Evolutionary conservation across 768 basidiomycete species (phyloP), one percentile per base, ranked within the genome.

Genomic region (Mycena kentingensis): DNA sequence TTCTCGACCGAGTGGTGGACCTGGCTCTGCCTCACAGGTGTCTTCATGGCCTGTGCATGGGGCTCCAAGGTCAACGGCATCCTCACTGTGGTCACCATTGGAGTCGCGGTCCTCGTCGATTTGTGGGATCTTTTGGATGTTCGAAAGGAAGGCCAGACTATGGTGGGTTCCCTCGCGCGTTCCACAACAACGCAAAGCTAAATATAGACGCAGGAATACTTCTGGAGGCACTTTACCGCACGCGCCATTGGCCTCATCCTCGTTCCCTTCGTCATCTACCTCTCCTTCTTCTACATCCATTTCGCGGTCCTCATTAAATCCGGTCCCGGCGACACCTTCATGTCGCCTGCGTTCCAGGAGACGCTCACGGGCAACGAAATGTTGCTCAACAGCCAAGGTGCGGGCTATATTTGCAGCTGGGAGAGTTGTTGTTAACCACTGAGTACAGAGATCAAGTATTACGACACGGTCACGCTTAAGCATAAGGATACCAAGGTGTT

Each of bases 331-430:
- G 97, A 98, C 65, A 77, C 79, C 32, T 99, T 98, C 76, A 98
- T 98, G 97, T 93, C 90, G 66, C 95, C 97, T 5, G 87, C 85
- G 4, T 99, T 99, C 83, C 97, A 99, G 71, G 94, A 98, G 73
- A 97, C 94, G 16, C 76, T 99, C 45, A 70, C 77, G 19, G 94
- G 93, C 26, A 99, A 97, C 60, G 94, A 98, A 64, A 77, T 99
- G 70, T 72, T 98, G 51, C 67, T 98, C 56, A 92, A 92, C 64
- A 90, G 92, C 59, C 88, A 95, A 74, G 96, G 96, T 94, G 60
- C 51, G 77, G 59, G 7, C 19, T 16, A 0, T 21, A 12, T 44
- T 15, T 16, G 7, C n/a, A 4, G 39, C 46, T 5, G 38, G 46
- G 1, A 38, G 36, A 42, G 11, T 2, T 15, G 22, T 2, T 19